Evolutionary conservation across 2,329 filamentous ascomycete genomes (phyloP).

Genomic region (Fusarium irregulare): DNA sequence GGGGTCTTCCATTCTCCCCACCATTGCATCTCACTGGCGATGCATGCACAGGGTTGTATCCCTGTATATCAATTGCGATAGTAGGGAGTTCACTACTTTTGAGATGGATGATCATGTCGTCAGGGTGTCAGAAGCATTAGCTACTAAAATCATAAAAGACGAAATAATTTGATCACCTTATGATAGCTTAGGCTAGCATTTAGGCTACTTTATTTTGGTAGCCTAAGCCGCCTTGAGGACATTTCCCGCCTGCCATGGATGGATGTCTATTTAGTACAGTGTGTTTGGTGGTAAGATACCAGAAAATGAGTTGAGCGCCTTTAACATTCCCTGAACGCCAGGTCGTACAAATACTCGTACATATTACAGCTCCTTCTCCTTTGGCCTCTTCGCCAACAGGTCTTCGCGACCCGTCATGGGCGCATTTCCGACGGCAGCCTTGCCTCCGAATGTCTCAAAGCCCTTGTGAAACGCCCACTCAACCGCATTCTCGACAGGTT

Average conservation of each 20-base stretch:
- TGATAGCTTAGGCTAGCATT: too few relatives aligned
- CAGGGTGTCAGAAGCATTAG: too few relatives aligned
- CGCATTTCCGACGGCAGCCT: slow-evolving; percentile 64
- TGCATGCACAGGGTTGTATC: slow-evolving; percentile 1
- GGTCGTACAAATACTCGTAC: slow-evolving; percentile 13
- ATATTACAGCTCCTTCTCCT: slow-evolving; percentile 58
- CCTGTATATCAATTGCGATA: background rate
- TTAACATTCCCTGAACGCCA: slow-evolving; percentile 29
- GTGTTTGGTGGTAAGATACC: slow-evolving; percentile 5
- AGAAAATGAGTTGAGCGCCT: slow-evolving; percentile 42
- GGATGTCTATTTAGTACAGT: background rate
- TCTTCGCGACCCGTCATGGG: slow-evolving; percentile 64
- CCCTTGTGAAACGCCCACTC: slow-evolving; percentile 90
- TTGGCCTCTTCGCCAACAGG: slow-evolving; percentile 56
- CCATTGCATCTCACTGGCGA: slow-evolving; percentile 2
- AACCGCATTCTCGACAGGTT: slow-evolving; percentile 91
- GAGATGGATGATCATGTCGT: background rate
- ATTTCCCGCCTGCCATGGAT: too few relatives aligned
- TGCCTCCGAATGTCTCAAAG: slow-evolving; percentile 78
- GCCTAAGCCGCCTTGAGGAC: too few relatives aligned
- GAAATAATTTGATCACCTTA: too few relatives aligned
- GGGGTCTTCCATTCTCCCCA: slow-evolving; percentile 26
- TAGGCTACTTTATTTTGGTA: too few relatives aligned
- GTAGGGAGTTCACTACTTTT: background rate
- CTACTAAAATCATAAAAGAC: too few relatives aligned